Percentiles rank a stretch among this genome's conserved stretches.
Conservation (phyloP, 1,284 basidiomycete species). For the Boletus subluridellus region DNA sequence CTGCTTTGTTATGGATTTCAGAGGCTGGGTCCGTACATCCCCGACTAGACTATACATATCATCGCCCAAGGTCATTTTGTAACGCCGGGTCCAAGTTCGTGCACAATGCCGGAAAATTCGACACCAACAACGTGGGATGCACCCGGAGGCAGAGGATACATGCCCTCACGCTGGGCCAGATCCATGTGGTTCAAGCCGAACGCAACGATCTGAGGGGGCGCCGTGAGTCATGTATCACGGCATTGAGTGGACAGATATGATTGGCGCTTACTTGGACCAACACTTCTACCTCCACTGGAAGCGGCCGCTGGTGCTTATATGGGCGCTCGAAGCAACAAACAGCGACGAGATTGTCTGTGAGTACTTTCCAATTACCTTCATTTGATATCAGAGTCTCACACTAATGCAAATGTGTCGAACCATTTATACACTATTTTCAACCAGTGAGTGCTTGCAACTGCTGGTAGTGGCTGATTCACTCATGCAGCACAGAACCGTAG, state of each 20-base stretch:
- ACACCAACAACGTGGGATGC: constrained; percentile 82
- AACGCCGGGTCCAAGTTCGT: constrained; percentile 54
- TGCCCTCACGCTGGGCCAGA: constrained; percentile 71
- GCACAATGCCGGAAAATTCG: constrained; percentile 81
- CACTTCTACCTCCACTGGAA: constrained; percentile 56
- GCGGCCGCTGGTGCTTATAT: constrained; percentile 45
- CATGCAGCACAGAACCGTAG: no score
- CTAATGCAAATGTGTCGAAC: no score
- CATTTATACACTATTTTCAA: no score
- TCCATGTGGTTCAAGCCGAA: constrained; percentile 93
- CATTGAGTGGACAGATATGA: not conserved
- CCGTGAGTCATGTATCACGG: constrained; percentile 1
- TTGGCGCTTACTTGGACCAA: constrained; percentile 63
- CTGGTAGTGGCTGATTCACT: no score
- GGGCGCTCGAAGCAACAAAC: no score
- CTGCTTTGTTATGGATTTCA: not conserved
- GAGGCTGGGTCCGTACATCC: constrained; percentile 45
- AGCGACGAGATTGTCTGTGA: no score
- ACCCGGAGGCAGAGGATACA: constrained; percentile 77
- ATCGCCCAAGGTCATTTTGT: constrained; percentile 68
- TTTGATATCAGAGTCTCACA: no score
- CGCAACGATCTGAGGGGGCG: constrained; percentile 54
- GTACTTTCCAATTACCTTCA: no score
- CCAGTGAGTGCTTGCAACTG: no score
- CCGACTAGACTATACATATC: constrained; percentile 82